Conservation (phyloP, 768 basidiomycete genomes). For the Rhodotorula diobovata region DNA sequence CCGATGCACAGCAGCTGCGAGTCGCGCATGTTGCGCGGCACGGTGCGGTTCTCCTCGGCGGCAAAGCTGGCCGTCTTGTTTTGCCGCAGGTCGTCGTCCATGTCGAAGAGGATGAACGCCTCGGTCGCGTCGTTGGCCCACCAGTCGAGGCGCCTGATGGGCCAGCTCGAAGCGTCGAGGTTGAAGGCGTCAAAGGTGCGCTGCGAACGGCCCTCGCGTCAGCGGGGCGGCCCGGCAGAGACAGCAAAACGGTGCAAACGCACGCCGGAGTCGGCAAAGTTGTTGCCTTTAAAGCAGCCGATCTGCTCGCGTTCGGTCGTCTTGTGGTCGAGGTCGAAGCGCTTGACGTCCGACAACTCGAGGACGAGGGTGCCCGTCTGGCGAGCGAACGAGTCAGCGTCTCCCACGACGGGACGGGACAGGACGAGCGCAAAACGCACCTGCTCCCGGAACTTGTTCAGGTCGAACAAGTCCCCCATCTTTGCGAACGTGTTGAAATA, state of each 20-base stretch:
- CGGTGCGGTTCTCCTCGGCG: neutral
- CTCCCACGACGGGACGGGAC: neutral
- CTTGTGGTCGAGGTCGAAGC: neutral
- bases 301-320: conserved; percentile 1
- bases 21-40: conserved; percentile 11
- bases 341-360: conserved; percentile 16
- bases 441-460: conserved; percentile 7
- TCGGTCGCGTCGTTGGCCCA: conserved; percentile 8
- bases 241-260: neutral
- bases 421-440: neutral
- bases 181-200: conserved; percentile 1
- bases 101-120: conserved; percentile 15
- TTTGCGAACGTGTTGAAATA: neutral
- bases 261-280: neutral
- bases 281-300: conserved; percentile 6
- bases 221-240: neutral
- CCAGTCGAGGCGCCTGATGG: neutral
- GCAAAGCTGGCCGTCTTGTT: neutral
- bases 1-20: conserved; percentile 10
- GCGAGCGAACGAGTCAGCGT: neutral
- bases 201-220: neutral
- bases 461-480: conserved; percentile 15
- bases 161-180: neutral
- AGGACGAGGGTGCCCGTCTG: conserved; percentile 18
- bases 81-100: neutral